These are phyloP conservation scores for Clausena lansium DNA, from an alignment of 345 rosid species.

Conservation along the genomic window DNA sequence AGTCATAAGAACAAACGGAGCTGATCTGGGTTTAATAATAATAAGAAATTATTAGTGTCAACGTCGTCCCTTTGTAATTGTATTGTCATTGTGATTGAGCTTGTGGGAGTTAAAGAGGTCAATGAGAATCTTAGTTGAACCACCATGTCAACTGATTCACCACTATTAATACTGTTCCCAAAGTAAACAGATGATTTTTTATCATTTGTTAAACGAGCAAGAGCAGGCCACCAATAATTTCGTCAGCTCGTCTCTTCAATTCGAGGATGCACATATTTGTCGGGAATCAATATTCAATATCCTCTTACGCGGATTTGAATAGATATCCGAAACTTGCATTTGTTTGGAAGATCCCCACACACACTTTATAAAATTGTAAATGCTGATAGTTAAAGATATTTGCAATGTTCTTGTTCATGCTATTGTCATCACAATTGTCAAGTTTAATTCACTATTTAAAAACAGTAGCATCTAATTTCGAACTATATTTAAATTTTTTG, in stretches of 20 bases:
- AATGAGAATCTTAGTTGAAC: conserved; percentile 15
- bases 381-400: too few relatives aligned
- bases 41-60: too few relatives aligned
- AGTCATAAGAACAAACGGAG: too few relatives aligned
- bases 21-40: too few relatives aligned
- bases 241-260: background rate
- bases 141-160: background rate
- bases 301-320: background rate
- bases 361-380: too few relatives aligned
- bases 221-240: background rate
- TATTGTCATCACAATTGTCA: background rate
- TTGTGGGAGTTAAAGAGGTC: background rate
- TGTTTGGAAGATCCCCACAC: background rate
- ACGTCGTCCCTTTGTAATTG: too few relatives aligned
- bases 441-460: background rate
- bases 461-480: background rate
- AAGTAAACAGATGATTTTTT: too few relatives aligned
- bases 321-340: background rate
- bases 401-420: background rate
- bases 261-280: background rate
- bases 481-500: too few relatives aligned
- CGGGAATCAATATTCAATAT: background rate
- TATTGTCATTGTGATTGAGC: background rate
- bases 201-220: too few relatives aligned
- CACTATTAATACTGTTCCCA: too few relatives aligned